phyloP scores from a whole-genome alignment of 2,329 filamentous ascomycete genomes.

The Fusarium sp. region DNA sequence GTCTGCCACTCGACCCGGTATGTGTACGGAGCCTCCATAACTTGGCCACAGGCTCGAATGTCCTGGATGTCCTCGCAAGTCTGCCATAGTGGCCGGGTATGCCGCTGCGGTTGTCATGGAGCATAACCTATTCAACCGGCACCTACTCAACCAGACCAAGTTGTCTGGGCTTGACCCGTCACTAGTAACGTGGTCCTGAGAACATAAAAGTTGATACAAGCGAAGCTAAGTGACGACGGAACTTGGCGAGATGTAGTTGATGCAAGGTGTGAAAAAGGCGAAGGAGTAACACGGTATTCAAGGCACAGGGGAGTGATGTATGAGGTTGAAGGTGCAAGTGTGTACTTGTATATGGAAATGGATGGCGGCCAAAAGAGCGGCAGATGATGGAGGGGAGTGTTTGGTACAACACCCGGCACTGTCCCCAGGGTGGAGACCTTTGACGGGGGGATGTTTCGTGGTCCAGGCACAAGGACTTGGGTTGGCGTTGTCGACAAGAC shows the following conservation, averaged over 20 bases:
- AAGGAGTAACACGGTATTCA: constrained; percentile 35
- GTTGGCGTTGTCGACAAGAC: constrained; percentile 46
- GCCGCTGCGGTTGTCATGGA: constrained; percentile 73
- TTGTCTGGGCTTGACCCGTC: constrained; percentile 45
- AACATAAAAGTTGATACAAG: constrained; percentile 43
- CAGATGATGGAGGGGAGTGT: constrained; percentile 64
- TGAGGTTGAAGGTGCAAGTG: constrained; percentile 60
- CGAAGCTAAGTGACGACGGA: constrained; percentile 23
- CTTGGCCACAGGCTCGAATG: constrained; percentile 71
- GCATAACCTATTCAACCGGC: constrained; percentile 58
- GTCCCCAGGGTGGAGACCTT: constrained; percentile 60
- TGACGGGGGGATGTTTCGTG: constrained; percentile 54
- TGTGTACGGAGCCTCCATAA: constrained; percentile 68
- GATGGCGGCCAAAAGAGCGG: constrained; percentile 58
- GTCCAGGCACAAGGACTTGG: constrained; percentile 57
- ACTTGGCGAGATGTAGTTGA: constrained; percentile 31
- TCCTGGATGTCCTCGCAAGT: constrained; percentile 70
- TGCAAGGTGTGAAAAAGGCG: constrained; percentile 31
- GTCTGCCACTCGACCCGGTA: constrained; percentile 65
- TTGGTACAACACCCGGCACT: constrained; percentile 65
- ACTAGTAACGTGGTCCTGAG: constrained; percentile 39
- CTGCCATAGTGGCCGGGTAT: constrained; percentile 73
- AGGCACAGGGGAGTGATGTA: constrained; percentile 41
- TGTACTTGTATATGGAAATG: constrained; percentile 62
- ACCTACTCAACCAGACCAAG: constrained; percentile 44